Evolutionary conservation across 2,329 filamentous ascomycete genomes (phyloP).

Genomic region (Neurospora sp.): DNA sequence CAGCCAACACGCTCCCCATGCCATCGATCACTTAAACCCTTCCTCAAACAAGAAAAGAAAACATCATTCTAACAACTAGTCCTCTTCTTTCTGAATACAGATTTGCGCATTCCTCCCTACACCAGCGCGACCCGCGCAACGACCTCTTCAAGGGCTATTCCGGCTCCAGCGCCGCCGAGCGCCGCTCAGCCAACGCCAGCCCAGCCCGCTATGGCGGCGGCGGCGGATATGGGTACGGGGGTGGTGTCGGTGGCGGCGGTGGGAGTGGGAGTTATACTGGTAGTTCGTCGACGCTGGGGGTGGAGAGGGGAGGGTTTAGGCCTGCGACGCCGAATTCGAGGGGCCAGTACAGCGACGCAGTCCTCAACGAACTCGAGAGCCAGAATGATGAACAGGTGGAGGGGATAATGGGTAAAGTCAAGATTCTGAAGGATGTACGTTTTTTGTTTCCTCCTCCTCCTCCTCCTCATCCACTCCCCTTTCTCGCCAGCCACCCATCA

Average conservation of each 20-base stretch:
- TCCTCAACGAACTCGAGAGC: constrained; percentile 86
- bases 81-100: constrained; percentile 26
- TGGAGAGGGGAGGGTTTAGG: constrained; percentile 37
- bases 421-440: constrained; percentile 77
- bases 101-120: constrained; percentile 58
- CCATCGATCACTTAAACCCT: background rate
- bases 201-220: constrained; percentile 29
- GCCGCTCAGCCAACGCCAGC: constrained; percentile 24
- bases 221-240: constrained; percentile 43
- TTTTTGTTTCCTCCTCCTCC: constrained; percentile 2
- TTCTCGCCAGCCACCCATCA: background rate
- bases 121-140: constrained; percentile 64
- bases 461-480: background rate
- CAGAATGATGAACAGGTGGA: constrained; percentile 89
- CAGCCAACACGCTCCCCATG: background rate
- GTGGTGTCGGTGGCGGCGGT: constrained; percentile 24
- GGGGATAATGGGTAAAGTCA: constrained; percentile 85
- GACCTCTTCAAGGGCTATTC: constrained; percentile 70
- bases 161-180: constrained; percentile 34
- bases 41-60: background rate
- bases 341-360: constrained; percentile 87
- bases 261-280: constrained; percentile 19
- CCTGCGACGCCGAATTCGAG: constrained; percentile 63
- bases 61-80: background rate
- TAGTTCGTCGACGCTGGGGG: constrained; percentile 22